Conservation (phyloP, 2,329 filamentous ascomycete genomes). For the Coleophoma crateriformis region DNA sequence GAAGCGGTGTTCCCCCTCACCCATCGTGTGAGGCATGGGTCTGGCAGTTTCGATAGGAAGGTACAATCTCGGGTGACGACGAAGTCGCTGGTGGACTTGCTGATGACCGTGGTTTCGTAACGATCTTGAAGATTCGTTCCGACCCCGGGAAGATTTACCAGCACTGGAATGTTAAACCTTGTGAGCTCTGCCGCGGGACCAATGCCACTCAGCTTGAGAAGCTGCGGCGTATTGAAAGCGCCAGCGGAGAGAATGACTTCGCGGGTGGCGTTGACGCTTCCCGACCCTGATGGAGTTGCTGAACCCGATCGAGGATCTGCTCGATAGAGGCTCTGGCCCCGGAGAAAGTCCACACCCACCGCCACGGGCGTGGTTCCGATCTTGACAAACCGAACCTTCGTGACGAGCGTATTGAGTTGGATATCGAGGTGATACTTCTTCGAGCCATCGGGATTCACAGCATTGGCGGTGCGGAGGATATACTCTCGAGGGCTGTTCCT, state of each 20-base stretch:
- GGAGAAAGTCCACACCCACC: constrained; percentile 35
- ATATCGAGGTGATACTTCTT: background rate
- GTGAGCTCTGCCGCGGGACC: constrained; percentile 33
- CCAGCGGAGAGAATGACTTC: constrained; percentile 46
- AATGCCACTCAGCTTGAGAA: constrained; percentile 42
- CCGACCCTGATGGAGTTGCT: constrained; percentile 15
- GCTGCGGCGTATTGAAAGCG: constrained; percentile 38
- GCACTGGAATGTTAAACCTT: constrained; percentile 40
- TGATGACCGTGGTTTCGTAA: constrained; percentile 42
- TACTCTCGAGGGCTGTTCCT: background rate
- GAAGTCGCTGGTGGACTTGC: constrained; percentile 33
- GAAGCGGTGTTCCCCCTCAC: constrained; percentile 3
- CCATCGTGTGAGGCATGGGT: constrained; percentile 30
- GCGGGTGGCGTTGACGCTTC: constrained; percentile 23
- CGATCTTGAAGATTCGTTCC: constrained; percentile 54
- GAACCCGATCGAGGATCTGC: constrained; percentile 32
- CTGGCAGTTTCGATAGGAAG: constrained; percentile 21
- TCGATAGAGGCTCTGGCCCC: constrained; percentile 34
- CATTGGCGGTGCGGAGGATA: background rate
- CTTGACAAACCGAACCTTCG: constrained; percentile 8
- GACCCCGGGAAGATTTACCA: constrained; percentile 58
- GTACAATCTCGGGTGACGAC: constrained; percentile 28
- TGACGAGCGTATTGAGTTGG: constrained; percentile 7
- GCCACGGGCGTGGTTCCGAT: constrained; percentile 24
- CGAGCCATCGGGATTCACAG: background rate